A percentile compares a stretch with the other conserved stretches of the same genome.
phyloP scores from a whole-genome alignment of 805 yeast genomes.

The Aciculoconidium aculeatum region DNA sequence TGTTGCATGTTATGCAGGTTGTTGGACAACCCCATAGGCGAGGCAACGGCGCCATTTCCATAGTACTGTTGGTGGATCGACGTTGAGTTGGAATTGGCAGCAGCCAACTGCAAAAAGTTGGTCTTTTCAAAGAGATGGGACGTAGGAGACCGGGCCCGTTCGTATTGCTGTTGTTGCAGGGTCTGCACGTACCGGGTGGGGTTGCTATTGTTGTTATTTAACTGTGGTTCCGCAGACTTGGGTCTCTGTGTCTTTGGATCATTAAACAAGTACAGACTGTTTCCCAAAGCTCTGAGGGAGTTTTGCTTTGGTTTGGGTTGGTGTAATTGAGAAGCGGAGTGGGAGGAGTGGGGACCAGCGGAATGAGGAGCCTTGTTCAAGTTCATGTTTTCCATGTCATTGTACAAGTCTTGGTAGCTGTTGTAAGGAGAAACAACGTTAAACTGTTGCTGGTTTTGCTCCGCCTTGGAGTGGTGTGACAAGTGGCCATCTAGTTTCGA shows the following conservation, averaged over 20 bases:
- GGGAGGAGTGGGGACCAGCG: constrained; percentile 5
- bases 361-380: constrained; percentile 8
- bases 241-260: constrained; percentile 28
- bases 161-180: constrained; percentile 16
- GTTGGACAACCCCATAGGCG: constrained; percentile 7
- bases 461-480: constrained; percentile 9
- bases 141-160: constrained; percentile 35
- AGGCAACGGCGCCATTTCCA: constrained; percentile 5
- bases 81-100: constrained; percentile 13
- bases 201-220: constrained; percentile 9
- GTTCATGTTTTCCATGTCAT: constrained; percentile 13
- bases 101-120: constrained; percentile 33
- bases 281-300: constrained; percentile 13
- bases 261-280: constrained; percentile 13
- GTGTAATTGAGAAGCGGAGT: no score
- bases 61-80: constrained; percentile 9
- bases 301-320: constrained; percentile 40
- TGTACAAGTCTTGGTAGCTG: constrained; percentile 9
- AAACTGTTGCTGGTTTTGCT: constrained; percentile 4
- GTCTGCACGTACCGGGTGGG: constrained; percentile 16
- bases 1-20: background rate
- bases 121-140: constrained; percentile 40
- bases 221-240: constrained; percentile 40
- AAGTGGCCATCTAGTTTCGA: constrained; percentile 40
- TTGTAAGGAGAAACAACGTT: constrained; percentile 5